Evolutionary conservation across 1,284 basidiomycete species (phyloP), one percentile per base, ranked within the genome.

Genomic region (Gastroboletus turbinatus): DNA sequence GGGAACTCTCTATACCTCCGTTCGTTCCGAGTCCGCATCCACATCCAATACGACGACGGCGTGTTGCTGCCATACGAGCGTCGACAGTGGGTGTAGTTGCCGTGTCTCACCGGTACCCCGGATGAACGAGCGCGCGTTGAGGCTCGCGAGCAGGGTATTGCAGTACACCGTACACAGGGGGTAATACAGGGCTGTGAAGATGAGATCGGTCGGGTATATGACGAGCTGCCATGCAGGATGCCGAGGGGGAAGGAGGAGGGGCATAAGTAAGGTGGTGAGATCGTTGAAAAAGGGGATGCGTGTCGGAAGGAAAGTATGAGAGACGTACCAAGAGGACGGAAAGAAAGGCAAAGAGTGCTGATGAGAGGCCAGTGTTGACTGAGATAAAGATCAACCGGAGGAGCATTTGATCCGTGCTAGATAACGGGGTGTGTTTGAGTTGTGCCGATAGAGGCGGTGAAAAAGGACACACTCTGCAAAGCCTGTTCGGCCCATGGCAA

Each of bases 141-240:
- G 61, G 50, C 60, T 75, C 36, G 63, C 68, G 29, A 75, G 64
- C 3, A 74, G 50, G 29, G 70, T 71, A 55, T 70, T 72, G 47
- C 68, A 63, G 47, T 74, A 72, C 29, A 73, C 59, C 35, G 69
- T 62, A 48, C 71, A 69, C 29, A 73, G 54, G 11, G 73, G 69
- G 33, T 62, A 66, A 38, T 66, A 70, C 23, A 67, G 27, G 11
- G 68, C 63, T 19, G 55, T 56, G 56, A 65, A 66, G 45, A 64
- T 58, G 49, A 70, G 61, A 39, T 65, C 44, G 25, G 53, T 50
- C 1, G 72, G 69, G 38, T 63, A 66, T 40, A 66, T 33, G 33
- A 66, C 63, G 3, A 66, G 56, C 64, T 63, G 39, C n/a, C 39
- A 21, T n/a, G 19, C 13, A 21, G n/a, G 17, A 54, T 16, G 32